These are phyloP conservation scores for Dendrobium nobile DNA, from an alignment of 106 monocot genomes.

Conservation along the genomic window DNA sequence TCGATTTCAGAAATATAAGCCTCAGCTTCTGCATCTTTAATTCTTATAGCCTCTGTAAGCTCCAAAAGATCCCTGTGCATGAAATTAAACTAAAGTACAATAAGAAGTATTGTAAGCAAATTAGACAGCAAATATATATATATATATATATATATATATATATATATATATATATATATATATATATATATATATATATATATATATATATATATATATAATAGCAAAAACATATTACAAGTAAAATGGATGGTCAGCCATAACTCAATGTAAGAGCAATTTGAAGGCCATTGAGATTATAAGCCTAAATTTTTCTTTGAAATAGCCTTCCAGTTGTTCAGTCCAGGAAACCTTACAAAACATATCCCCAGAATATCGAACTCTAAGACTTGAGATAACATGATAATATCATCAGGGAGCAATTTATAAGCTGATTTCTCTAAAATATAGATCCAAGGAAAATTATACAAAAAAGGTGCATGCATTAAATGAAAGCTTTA, in stretches of 20 bases:
- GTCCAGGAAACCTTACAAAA: neutral
- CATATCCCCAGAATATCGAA: neutral
- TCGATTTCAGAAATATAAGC: conserved; percentile 94
- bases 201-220: no score
- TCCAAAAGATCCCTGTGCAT: conserved; percentile 56
- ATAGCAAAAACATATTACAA: neutral
- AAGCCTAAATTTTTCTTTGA: neutral
- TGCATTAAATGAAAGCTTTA: neutral
- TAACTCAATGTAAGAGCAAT: neutral
- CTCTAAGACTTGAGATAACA: no score
- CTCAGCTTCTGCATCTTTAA: conserved; percentile 89
- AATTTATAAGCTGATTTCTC: no score
- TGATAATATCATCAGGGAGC: no score
- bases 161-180: no score
- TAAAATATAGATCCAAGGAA: neutral
- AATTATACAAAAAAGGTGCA: neutral
- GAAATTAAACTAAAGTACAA: conserved; percentile 5
- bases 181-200: no score
- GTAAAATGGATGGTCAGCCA: neutral
- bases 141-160: no score
- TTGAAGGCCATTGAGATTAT: neutral
- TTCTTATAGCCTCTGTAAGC: conserved; percentile 80
- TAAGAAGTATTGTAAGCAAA: neutral
- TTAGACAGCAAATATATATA: neutral
- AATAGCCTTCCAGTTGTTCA: neutral